These are phyloP conservation scores for Puccinia hordei DNA, from an alignment of 1,284 basidiomycete species.

Conservation along the genomic window DNA sequence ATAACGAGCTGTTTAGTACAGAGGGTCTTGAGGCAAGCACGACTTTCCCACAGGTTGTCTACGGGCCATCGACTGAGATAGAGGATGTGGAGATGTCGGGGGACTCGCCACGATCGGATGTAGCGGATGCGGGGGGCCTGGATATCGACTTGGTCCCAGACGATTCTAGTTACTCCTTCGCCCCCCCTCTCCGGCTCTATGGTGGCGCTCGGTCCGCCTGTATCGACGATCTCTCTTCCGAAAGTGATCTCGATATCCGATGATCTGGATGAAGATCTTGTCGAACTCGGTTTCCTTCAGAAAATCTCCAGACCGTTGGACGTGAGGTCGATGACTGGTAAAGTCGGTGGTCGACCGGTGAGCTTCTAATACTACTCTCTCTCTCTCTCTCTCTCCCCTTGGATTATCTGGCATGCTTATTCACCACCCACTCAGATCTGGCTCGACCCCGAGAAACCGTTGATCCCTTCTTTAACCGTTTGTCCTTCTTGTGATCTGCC, in stretches of 20 bases:
- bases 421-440: conserved; percentile 34
- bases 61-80: neutral
- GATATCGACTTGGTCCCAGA: conserved; percentile 14
- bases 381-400: neutral
- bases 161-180: neutral
- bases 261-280: conserved; percentile 35
- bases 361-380: neutral
- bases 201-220: conserved; percentile 20
- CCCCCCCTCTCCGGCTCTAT: conserved; percentile 33
- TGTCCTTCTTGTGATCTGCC: conserved; percentile 31
- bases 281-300: conserved; percentile 48
- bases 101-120: conserved; percentile 48
- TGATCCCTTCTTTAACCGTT: neutral
- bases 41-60: neutral
- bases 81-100: conserved; percentile 39
- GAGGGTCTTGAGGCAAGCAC: conserved; percentile 30
- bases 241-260: neutral
- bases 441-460: conserved; percentile 37
- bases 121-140: conserved; percentile 36
- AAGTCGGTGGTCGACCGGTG: conserved; percentile 47
- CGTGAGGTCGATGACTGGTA: conserved; percentile 40
- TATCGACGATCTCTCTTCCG: neutral
- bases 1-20: conserved; percentile 35
- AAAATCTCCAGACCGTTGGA: conserved; percentile 30
- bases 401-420: neutral